A percentile compares a stretch with the other conserved stretches of the same genome.
phyloP scores from a whole-genome alignment of 768 basidiomycete genomes.

The Mycena galopus region DNA sequence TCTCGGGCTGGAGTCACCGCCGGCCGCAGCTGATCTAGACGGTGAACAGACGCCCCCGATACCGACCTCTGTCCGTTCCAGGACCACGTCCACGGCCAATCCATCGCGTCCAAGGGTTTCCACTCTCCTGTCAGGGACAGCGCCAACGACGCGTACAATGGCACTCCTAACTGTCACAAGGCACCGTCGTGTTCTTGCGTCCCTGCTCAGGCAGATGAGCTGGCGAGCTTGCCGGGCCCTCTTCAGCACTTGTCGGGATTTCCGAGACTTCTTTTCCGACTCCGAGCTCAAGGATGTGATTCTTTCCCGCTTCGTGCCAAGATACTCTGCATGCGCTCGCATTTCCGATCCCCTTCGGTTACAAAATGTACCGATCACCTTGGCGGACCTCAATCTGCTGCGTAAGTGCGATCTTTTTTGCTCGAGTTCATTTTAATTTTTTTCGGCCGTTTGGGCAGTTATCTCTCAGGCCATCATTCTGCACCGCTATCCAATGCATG shows the following conservation, averaged over 20 bases:
- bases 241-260: constrained; percentile 51
- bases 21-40: neutral
- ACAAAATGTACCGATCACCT: constrained; percentile 63
- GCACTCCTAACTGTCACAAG: constrained; percentile 21
- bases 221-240: constrained; percentile 58
- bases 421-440: constrained; percentile 20
- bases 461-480: constrained; percentile 74
- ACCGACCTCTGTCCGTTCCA: neutral
- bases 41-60: neutral
- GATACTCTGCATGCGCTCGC: constrained; percentile 61
- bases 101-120: neutral
- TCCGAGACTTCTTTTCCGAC: constrained; percentile 47
- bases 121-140: constrained; percentile 35
- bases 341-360: constrained; percentile 54
- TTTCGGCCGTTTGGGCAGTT: constrained; percentile 54
- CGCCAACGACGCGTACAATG: neutral
- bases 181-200: constrained; percentile 42
- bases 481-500: constrained; percentile 79
- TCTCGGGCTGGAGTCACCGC: constrained; percentile 5
- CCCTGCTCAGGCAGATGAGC: constrained; percentile 48
- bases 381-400: constrained; percentile 74
- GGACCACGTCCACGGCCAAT: constrained; percentile 15
- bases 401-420: constrained; percentile 58
- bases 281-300: constrained; percentile 52
- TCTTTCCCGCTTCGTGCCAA: constrained; percentile 68